Evolutionary conservation across 2,329 filamentous ascomycete genomes (phyloP).

Genomic region (Fusarium globosum): DNA sequence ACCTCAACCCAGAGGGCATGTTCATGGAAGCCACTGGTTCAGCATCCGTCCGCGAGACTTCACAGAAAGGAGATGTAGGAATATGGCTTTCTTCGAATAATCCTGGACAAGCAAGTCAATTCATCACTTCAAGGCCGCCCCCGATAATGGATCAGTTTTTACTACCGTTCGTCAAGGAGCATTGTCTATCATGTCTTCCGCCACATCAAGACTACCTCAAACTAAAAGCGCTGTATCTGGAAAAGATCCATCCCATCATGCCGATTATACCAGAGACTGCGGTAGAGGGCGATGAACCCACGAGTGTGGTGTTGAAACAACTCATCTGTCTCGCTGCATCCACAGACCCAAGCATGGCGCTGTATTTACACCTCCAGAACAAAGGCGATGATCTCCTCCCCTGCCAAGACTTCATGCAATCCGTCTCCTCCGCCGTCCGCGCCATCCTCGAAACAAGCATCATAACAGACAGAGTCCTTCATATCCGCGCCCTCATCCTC

Average conservation of each 20-base stretch:
- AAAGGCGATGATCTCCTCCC: slow-evolving; percentile 53
- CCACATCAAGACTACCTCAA: slow-evolving; percentile 58
- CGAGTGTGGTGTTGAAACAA: slow-evolving; percentile 61
- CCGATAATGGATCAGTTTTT: slow-evolving; percentile 55
- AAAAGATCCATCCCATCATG: slow-evolving; percentile 66
- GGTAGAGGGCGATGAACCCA: slow-evolving; percentile 49
- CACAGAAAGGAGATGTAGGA: slow-evolving; percentile 65
- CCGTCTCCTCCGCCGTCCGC: slow-evolving; percentile 60
- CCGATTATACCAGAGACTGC: slow-evolving; percentile 59
- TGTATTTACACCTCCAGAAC: slow-evolving; percentile 58
- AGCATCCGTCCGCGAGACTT: slow-evolving; percentile 48
- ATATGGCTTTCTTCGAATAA: slow-evolving; percentile 61
- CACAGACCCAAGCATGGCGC: slow-evolving; percentile 58
- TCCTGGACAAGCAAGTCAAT: slow-evolving; percentile 49
- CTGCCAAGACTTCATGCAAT: slow-evolving; percentile 60
- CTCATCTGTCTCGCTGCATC: slow-evolving; percentile 66
- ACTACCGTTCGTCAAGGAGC: slow-evolving; percentile 56
- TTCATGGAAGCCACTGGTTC: slow-evolving; percentile 65
- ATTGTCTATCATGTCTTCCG: slow-evolving; percentile 61
- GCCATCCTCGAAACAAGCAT: slow-evolving; percentile 64
- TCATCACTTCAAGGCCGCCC: slow-evolving; percentile 52
- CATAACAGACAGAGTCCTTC: slow-evolving; percentile 64
- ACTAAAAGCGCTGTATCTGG: slow-evolving; percentile 59
- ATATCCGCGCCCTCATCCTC: slow-evolving; percentile 65
- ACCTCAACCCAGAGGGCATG: slow-evolving; percentile 69